phyloP scores from a whole-genome alignment of 2,329 filamentous ascomycete species.

The Ceratocystis destructans region DNA sequence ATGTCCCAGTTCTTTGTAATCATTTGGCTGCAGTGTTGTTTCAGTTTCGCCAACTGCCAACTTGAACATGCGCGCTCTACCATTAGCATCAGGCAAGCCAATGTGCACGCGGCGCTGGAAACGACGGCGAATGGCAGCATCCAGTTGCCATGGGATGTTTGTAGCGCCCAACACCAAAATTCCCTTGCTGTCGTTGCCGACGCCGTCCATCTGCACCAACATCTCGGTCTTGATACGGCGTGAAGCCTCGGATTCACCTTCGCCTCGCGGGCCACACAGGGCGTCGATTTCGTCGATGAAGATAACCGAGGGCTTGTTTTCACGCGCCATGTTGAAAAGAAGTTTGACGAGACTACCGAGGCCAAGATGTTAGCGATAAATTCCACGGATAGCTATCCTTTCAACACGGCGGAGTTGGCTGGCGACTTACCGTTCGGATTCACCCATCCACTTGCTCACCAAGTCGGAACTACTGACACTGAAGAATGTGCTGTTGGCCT shows the following conservation, averaged over 20 bases:
- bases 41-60: conserved; percentile 86
- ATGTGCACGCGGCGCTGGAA: conserved; percentile 97
- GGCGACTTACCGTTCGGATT: conserved; percentile 68
- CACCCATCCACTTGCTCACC: conserved; percentile 99
- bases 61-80: conserved; percentile 89
- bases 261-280: conserved; percentile 77
- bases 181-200: conserved; percentile 86
- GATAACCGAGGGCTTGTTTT: conserved; percentile 96
- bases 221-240: conserved; percentile 97
- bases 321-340: conserved; percentile 92
- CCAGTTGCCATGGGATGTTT: conserved; percentile 97
- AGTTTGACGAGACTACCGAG: conserved; percentile 71
- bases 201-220: conserved; percentile 97
- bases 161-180: conserved; percentile 92
- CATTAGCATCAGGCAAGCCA: conserved; percentile 72
- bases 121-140: conserved; percentile 85
- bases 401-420: conserved; percentile 14
- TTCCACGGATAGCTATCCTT: no score
- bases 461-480: conserved; percentile 94
- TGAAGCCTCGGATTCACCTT: conserved; percentile 95
- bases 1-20: conserved; percentile 67
- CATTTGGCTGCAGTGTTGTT: conserved; percentile 62
- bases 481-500: conserved; percentile 98
- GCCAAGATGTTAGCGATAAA: not conserved
- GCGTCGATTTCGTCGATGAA: conserved; percentile 98